These are phyloP conservation scores for Ogataea allantospora DNA, from an alignment of 805 yeast genomes.

Conservation along the genomic window DNA sequence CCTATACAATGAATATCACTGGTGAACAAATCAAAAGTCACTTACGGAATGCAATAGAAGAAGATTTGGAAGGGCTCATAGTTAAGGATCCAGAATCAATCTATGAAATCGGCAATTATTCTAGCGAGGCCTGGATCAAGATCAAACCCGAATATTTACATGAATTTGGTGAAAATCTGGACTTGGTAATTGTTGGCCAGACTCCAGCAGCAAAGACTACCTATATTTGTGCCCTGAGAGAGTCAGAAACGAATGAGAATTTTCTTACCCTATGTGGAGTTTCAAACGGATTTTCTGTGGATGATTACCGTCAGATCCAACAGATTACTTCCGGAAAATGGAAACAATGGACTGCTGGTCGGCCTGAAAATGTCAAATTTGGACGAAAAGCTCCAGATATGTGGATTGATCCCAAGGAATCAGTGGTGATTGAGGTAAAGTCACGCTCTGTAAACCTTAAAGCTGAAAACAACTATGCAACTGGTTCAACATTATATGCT, in stretches of 20 bases:
- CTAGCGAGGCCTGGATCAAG: slow-evolving; percentile 70
- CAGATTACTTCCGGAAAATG: slow-evolving; percentile 59
- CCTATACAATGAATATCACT: slow-evolving; percentile 38
- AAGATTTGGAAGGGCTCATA: slow-evolving; percentile 78
- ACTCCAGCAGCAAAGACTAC: slow-evolving; percentile 69
- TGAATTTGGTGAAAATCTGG: slow-evolving; percentile 84
- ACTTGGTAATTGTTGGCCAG: slow-evolving; percentile 75
- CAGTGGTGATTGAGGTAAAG: slow-evolving; percentile 78
- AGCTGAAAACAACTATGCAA: slow-evolving; percentile 47
- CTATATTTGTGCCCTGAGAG: slow-evolving; percentile 70
- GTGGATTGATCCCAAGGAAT: slow-evolving; percentile 79
- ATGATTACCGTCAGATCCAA: slow-evolving; percentile 60
- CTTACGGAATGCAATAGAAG: slow-evolving; percentile 55
- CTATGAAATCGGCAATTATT: slow-evolving; percentile 62
- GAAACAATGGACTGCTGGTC: slow-evolving; percentile 45
- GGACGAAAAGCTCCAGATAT: slow-evolving; percentile 61
- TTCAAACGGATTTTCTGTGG: slow-evolving; percentile 77
- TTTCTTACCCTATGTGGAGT: slow-evolving; percentile 73
- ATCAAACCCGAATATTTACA: slow-evolving; percentile 88
- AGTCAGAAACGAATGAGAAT: slow-evolving; percentile 33
- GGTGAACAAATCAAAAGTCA: slow-evolving; percentile 55
- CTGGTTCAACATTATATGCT: slow-evolving; percentile 70
- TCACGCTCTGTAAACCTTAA: slow-evolving; percentile 67
- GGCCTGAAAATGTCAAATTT: slow-evolving; percentile 44
- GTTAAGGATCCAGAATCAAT: slow-evolving; percentile 59